Evolutionary conservation across 139 green algal genomes (phyloP), one percentile per base, ranked within the genome.

Genomic region (Spirogloea muscicola): DNA sequence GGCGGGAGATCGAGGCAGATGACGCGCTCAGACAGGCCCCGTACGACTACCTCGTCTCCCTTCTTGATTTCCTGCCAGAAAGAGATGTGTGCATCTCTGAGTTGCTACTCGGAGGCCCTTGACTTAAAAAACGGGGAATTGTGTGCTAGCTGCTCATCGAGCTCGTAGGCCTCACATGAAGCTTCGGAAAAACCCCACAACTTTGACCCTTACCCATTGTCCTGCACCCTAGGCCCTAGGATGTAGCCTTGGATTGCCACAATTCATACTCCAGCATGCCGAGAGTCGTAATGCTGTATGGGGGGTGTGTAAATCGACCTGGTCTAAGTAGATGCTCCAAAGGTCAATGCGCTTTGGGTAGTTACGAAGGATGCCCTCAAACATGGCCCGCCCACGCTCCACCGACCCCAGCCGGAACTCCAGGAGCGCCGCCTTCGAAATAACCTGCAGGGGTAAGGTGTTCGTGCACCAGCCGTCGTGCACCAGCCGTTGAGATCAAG

Each of bases 321-420:
- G 93, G 75, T 98, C 94, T 1, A 97, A 72, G 84, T 97, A 98
- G 1, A 96, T 79, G 75, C 84, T 93, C 94, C 94, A 97, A 27
- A 98, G 74, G 81, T 98, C 94, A n/a, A 92, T 77, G 16, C 94
- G 86, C 75, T 91, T 91, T 41, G 94, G 94, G 85, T 96, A 93
- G 83, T 92, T 94, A 7, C 85, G 80, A 68, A 98, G 83, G 59
- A 97, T 78, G 9, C 88, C 84, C 83, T 98, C 94, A 60, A 96
- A 89, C 0, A 98, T 82, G 49, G 82, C 85, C 51, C 94, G 88
- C 5, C 51, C 82, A 6, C 78, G 64, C 49, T 87, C 82, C 5
- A 63, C n/a, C 48, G 51, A 34, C 7, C 82, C 79, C 34, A 77
- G 55, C 21, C 74, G 68, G 83, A 97, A 96, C 84, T 98, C 91